These are phyloP conservation scores for Urochloa ruziziensis DNA, from an alignment of 176 grass and related monocot genomes.

Conservation along the genomic window DNA sequence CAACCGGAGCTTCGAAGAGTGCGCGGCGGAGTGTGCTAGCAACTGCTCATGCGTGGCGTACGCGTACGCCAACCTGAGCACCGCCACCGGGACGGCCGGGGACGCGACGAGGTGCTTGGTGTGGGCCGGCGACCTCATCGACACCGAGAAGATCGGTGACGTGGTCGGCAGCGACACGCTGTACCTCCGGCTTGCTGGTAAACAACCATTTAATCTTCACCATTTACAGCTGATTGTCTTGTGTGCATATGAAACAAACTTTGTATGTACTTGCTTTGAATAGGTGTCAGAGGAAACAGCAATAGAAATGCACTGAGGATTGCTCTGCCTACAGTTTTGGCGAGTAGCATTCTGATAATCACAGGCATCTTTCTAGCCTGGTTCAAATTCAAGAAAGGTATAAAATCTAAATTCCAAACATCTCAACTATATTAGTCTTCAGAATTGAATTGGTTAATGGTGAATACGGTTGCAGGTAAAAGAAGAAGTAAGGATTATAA, in stretches of 20 bases:
- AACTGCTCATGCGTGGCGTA: constrained; percentile 56
- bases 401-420: too few species aligned
- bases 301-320: neutral
- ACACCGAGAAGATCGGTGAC: constrained; percentile 14
- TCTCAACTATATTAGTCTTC: too few species aligned
- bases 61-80: constrained; percentile 17
- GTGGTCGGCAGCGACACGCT: constrained; percentile 24
- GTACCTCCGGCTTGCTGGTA: constrained; percentile 15
- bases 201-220: too few species aligned
- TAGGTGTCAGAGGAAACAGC: neutral
- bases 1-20: constrained; percentile 9
- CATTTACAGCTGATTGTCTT: too few species aligned
- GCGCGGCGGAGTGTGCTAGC: constrained; percentile 20
- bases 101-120: constrained; percentile 17
- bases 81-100: neutral
- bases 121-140: constrained; percentile 35
- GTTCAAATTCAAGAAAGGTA: constrained; percentile 7
- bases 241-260: too few species aligned
- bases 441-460: too few species aligned
- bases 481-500: too few species aligned
- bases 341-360: neutral
- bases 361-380: neutral
- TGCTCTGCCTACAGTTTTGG: neutral
- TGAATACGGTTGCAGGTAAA: neutral
- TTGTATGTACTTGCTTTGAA: neutral